phyloP scores from a whole-genome alignment of 1,284 basidiomycete species.

The Tylopilus sp. region DNA sequence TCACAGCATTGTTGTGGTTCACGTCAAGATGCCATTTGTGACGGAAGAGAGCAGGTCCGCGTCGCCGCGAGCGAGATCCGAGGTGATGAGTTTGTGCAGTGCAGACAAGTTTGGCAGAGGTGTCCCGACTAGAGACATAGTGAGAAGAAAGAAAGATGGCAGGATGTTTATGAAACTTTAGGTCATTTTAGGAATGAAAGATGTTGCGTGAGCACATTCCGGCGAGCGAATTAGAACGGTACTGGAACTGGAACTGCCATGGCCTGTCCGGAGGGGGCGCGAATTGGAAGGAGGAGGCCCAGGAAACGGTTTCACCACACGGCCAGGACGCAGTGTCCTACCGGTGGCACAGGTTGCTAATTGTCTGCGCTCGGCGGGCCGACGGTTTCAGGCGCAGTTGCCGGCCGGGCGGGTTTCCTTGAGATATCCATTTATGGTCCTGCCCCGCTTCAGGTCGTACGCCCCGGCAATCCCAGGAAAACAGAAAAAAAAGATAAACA shows the following conservation, averaged over 20 bases:
- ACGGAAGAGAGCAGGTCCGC: slow-evolving; percentile 31
- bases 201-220: slow-evolving; percentile 21
- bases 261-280: slow-evolving; percentile 11
- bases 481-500: neutral
- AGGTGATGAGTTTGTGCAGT: slow-evolving; percentile 35
- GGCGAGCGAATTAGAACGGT: slow-evolving; percentile 15
- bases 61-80: slow-evolving; percentile 41
- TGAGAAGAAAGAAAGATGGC: slow-evolving; percentile 27
- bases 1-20: slow-evolving; percentile 37
- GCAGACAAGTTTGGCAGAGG: slow-evolving; percentile 41
- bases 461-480: slow-evolving; percentile 4
- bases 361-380: slow-evolving; percentile 15
- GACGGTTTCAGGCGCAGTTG: slow-evolving; percentile 7
- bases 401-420: slow-evolving; percentile 25
- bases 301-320: slow-evolving; percentile 2
- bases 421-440: slow-evolving; percentile 27
- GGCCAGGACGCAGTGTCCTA: slow-evolving; percentile 2
- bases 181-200: slow-evolving; percentile 37
- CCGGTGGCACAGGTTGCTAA: slow-evolving; percentile 18
- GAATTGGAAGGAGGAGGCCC: slow-evolving; percentile 22
- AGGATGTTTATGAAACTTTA: slow-evolving; percentile 36
- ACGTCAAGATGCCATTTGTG: slow-evolving; percentile 42
- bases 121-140: slow-evolving; percentile 32
- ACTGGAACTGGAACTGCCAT: too few relatives aligned
- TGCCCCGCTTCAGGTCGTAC: neutral